Evolutionary conservation across 805 yeast genomes (phyloP).

Genomic region (Candida caryicola): DNA sequence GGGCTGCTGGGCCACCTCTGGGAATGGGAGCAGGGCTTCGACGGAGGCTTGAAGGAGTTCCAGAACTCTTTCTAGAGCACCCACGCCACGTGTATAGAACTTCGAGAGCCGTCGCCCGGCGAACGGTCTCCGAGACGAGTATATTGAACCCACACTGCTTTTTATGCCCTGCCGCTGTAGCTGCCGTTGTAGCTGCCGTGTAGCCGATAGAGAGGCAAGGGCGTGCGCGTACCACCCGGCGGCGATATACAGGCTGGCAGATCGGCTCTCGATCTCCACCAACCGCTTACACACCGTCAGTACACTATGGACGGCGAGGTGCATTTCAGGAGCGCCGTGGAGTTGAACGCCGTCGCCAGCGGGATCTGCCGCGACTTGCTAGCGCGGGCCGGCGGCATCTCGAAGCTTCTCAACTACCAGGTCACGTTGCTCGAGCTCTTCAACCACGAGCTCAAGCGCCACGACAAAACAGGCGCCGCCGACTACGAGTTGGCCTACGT

Average conservation of each 20-base stretch:
- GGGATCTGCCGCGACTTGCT: not conserved
- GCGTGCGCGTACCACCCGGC: too few species aligned
- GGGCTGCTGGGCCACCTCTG: slow-evolving; percentile 63
- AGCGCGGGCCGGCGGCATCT: not conserved
- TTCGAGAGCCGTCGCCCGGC: not conserved
- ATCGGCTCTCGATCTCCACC: too few species aligned
- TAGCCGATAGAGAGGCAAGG: too few species aligned
- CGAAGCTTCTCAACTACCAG: slow-evolving; percentile 25
- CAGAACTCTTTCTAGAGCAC: slow-evolving; percentile 1
- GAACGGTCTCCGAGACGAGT: too few species aligned
- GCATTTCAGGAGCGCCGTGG: not conserved
- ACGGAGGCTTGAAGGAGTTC: slow-evolving; percentile 54
- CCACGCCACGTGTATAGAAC: not conserved
- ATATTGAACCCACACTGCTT: too few species aligned
- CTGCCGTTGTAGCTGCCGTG: too few species aligned
- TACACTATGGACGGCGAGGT: not conserved
- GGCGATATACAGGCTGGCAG: too few species aligned
- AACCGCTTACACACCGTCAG: too few species aligned
- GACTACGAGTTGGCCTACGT: slow-evolving; percentile 38
- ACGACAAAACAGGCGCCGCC: slow-evolving; percentile 29
- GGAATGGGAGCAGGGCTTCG: slow-evolving; percentile 91
- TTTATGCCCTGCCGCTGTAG: too few species aligned
- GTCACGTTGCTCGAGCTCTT: slow-evolving; percentile 34
- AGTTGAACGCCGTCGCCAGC: not conserved
- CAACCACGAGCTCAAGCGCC: slow-evolving; percentile 30